Evolutionary conservation across 805 yeast species (phyloP).

Genomic region (Starmerella bombi): DNA sequence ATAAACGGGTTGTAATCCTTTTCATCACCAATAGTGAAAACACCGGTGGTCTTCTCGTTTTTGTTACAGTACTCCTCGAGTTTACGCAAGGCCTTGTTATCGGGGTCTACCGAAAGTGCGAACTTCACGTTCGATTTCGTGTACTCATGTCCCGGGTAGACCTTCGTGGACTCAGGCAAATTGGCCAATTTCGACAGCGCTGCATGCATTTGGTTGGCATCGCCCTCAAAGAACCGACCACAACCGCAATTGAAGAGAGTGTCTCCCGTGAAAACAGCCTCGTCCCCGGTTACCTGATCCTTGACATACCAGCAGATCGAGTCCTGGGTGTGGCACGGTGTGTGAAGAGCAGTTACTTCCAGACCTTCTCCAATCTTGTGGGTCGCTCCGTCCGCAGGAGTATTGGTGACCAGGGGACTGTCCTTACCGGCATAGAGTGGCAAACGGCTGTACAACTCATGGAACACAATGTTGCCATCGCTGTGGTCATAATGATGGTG

Average conservation of each 20-base stretch:
- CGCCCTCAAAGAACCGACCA: slow-evolving; percentile 93
- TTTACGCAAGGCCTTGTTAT: slow-evolving; percentile 38
- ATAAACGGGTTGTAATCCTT: slow-evolving; percentile 75
- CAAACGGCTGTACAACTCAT: slow-evolving; percentile 31
- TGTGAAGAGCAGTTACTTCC: slow-evolving; percentile 67
- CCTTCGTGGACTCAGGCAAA: slow-evolving; percentile 56
- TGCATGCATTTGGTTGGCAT: slow-evolving; percentile 62
- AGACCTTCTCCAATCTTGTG: slow-evolving; percentile 52
- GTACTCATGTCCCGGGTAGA: slow-evolving; percentile 94
- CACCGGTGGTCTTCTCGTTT: slow-evolving; percentile 72
- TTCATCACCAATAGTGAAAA: slow-evolving; percentile 75
- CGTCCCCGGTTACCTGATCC: slow-evolving; percentile 50
- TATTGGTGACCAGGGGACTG: slow-evolving; percentile 55
- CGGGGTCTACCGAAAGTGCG: slow-evolving; percentile 46
- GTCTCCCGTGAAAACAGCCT: slow-evolving; percentile 87
- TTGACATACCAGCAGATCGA: slow-evolving; percentile 73
- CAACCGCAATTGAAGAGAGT: slow-evolving; percentile 90
- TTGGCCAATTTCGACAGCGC: slow-evolving; percentile 49
- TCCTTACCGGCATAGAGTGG: slow-evolving; percentile 77
- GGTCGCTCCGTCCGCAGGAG: slow-evolving; percentile 53
- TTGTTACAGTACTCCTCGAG: slow-evolving; percentile 39
- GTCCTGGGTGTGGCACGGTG: slow-evolving; percentile 97
- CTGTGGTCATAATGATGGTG: slow-evolving; percentile 96
- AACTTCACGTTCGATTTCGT: slow-evolving; percentile 71
- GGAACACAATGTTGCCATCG: slow-evolving; percentile 54